Conservation (phyloP, 2,329 filamentous ascomycete species). For the Colletotrichum gigasporum region DNA sequence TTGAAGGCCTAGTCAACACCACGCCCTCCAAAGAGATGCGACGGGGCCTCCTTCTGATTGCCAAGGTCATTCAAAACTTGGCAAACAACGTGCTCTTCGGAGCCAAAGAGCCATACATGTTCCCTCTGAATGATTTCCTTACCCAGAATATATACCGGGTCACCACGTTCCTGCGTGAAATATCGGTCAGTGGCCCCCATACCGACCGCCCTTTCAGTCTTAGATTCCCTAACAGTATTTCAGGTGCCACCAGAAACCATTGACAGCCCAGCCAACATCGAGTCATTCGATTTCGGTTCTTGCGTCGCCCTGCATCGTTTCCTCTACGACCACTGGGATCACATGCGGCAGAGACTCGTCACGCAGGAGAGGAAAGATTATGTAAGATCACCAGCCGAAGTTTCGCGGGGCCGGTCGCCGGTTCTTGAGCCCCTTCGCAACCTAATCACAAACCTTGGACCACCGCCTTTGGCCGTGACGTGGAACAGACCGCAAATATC, state of each 20-base stretch:
- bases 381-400: slow-evolving; percentile 63
- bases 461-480: slow-evolving; percentile 73
- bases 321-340: slow-evolving; percentile 77
- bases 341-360: slow-evolving; percentile 71
- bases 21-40: slow-evolving; percentile 75
- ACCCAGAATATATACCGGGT: slow-evolving; percentile 75
- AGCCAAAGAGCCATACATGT: slow-evolving; percentile 78
- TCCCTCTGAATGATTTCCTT: slow-evolving; percentile 74
- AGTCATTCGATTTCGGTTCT: slow-evolving; percentile 76
- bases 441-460: slow-evolving; percentile 72
- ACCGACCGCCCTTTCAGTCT: slow-evolving; percentile 24
- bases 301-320: slow-evolving; percentile 75
- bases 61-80: slow-evolving; percentile 76
- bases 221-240: not conserved
- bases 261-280: slow-evolving; percentile 50
- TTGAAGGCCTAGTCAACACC: slow-evolving; percentile 69
- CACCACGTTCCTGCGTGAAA: slow-evolving; percentile 73
- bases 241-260: slow-evolving; percentile 59
- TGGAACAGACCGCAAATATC: slow-evolving; percentile 76
- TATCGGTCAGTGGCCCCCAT: slow-evolving; percentile 61
- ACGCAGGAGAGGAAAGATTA: slow-evolving; percentile 67
- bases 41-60: slow-evolving; percentile 73
- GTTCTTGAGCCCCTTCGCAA: slow-evolving; percentile 69
- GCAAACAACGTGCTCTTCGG: slow-evolving; percentile 79
- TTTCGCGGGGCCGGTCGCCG: slow-evolving; percentile 60